Evolutionary conservation across 1,139 yeast genomes (phyloP).

Genomic region (Spencermartinsiella ligniputridi): DNA sequence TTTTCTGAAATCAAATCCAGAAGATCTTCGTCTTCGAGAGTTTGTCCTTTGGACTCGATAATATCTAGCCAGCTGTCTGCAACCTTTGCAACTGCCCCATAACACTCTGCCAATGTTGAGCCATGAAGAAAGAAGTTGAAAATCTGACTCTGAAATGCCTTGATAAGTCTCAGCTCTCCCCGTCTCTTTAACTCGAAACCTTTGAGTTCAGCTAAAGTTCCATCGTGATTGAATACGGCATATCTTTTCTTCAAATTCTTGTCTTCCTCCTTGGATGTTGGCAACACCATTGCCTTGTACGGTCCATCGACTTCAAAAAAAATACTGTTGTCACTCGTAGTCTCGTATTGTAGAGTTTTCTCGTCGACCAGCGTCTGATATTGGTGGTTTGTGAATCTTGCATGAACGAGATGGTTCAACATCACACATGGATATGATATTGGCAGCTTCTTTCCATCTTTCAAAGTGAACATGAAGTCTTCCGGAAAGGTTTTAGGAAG

Average conservation of each 20-base stretch:
- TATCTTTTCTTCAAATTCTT: slow-evolving; percentile 94
- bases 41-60: slow-evolving; percentile 77
- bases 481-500: slow-evolving; percentile 92
- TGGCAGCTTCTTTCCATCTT: slow-evolving; percentile 71
- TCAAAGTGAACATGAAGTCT: slow-evolving; percentile 63
- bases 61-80: slow-evolving; percentile 97
- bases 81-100: slow-evolving; percentile 82
- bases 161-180: slow-evolving; percentile 91
- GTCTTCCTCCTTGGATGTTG: slow-evolving; percentile 97
- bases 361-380: slow-evolving; percentile 84
- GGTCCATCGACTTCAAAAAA: slow-evolving; percentile 99
- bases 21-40: slow-evolving; percentile 90
- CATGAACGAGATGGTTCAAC: slow-evolving; percentile 91
- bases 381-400: slow-evolving; percentile 87
- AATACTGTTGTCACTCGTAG: slow-evolving; percentile 85
- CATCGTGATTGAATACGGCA: slow-evolving; percentile 95
- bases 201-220: slow-evolving; percentile 88
- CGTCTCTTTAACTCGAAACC: slow-evolving; percentile 97
- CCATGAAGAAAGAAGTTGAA: slow-evolving; percentile 91
- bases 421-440: slow-evolving; percentile 94
- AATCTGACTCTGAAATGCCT: slow-evolving; percentile 91
- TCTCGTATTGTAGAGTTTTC: slow-evolving; percentile 60
- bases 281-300: slow-evolving; percentile 93
- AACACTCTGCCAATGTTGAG: slow-evolving; percentile 68
- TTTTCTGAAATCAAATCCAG: slow-evolving; percentile 95